Conservation (phyloP, 495 filamentous ascomycete genomes). For the Penicillium simplicissimum region DNA sequence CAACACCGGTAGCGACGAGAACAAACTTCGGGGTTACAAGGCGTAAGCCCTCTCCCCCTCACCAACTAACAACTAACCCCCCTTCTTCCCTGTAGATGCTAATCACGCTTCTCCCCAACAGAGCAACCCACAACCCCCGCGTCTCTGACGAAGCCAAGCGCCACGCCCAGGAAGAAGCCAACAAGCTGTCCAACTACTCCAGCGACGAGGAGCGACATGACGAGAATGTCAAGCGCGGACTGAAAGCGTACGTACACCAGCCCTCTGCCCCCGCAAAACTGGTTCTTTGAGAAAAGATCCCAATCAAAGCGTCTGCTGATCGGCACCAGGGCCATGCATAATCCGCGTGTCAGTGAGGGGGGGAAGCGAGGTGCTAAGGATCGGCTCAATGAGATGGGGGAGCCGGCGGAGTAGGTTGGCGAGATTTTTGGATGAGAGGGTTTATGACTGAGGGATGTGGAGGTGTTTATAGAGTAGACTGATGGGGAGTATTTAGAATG, state of each 20-base stretch:
- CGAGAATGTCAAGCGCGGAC: conserved; percentile 19
- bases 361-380: neutral
- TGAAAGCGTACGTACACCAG: conserved; percentile 21
- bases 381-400: conserved; percentile 4
- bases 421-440: neutral
- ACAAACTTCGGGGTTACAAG: conserved; percentile 26
- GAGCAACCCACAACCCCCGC: conserved; percentile 1
- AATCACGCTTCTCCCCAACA: neutral
- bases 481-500: neutral
- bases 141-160: neutral
- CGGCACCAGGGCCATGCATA: conserved; percentile 8
- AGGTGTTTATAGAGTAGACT: neutral
- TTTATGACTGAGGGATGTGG: no score
- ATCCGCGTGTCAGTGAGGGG: neutral
- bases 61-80: neutral
- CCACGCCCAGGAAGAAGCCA: conserved; percentile 14
- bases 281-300: neutral
- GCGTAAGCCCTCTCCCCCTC: conserved; percentile 5
- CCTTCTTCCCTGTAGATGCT: neutral
- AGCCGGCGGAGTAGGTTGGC: neutral
- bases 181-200: conserved; percentile 3
- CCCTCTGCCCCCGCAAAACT: neutral
- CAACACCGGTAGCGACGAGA: conserved; percentile 8
- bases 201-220: conserved; percentile 15
- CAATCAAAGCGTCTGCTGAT: neutral